Conservation (phyloP, 768 basidiomycete genomes). For the Kwoniella pini region DNA sequence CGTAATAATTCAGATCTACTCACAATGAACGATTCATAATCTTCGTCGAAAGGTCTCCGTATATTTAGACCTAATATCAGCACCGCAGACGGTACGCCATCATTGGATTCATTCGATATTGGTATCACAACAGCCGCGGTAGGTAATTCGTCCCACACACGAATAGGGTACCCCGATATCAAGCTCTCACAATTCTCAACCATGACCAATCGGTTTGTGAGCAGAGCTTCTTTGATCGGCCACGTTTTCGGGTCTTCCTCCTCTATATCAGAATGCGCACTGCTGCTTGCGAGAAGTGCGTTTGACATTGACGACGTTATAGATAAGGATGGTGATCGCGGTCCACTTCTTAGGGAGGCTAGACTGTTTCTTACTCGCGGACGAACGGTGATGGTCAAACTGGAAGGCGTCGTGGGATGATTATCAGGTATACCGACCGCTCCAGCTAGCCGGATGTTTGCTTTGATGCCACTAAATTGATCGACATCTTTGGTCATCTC, state of each 20-base stretch:
- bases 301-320: constrained; percentile 34
- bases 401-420: constrained; percentile 34
- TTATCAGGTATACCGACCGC: constrained; percentile 41
- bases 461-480: background rate
- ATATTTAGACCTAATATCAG: constrained; percentile 47
- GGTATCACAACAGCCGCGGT: constrained; percentile 44
- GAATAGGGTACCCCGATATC: constrained; percentile 38
- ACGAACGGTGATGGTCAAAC: constrained; percentile 11
- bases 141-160: constrained; percentile 50
- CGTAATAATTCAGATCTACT: too few species aligned
- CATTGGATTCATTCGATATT: constrained; percentile 46
- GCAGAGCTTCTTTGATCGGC: constrained; percentile 46
- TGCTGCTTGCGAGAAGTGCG: background rate
- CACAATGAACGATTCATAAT: constrained; percentile 47
- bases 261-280: background rate
- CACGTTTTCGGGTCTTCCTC: constrained; percentile 23
- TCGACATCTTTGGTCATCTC: constrained; percentile 10
- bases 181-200: constrained; percentile 44
- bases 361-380: constrained; percentile 1
- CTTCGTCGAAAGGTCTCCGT: constrained; percentile 46
- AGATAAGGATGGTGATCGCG: constrained; percentile 40
- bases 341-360: background rate
- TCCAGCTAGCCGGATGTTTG: constrained; percentile 37
- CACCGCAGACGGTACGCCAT: constrained; percentile 42
- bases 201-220: constrained; percentile 33